Base-by-base conservation (phyloP, 495 filamentous ascomycete species). In the Neurospora sp. region DNA sequence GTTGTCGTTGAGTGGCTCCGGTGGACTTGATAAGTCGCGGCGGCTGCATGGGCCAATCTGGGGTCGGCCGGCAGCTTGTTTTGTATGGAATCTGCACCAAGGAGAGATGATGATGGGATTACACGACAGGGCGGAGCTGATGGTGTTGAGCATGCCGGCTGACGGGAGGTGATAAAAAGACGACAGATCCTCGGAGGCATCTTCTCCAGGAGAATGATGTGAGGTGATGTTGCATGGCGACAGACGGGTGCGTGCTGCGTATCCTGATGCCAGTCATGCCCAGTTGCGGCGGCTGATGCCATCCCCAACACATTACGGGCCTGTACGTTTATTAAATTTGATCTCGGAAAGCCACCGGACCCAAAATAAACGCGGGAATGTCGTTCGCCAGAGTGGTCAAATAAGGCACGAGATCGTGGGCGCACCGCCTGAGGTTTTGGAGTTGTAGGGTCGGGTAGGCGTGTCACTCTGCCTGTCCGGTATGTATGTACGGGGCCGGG, bases 271-370 rank as follows among this genome's bases (percentile, higher is more conserved):
- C 53, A 65, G 53, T 18, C 53, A 65, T 65, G 53, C 27, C 27
- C 53, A 65, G 70, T 71, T 74, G 75, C 69, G 73, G 74, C 71
- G 72, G 53, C 75, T 73, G 71, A 77, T 75, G 73, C 74, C 73
- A 73, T 75, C 75, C 70, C 71, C 68, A 70, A 68, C 59, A 72
- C 73, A 75, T 75, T 72, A 75, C 70, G 44, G 39, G 44, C 31
- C 69, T 3, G 69, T 42, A 45, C 27, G 14, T 37, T 35, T 35
- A 65, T 65, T 18, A 65, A 61, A 65, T 6, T 65, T 61, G 53
- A 61, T 35, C 53, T 27, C 27, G 53, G 53, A 12, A 72, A 73
- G 70, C 72, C 73, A 76, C 71, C 69, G 73, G 71, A 18, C 73
- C 73, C 71, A 76, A 75, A 73, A 73, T 73, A 75, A 65, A 70